phyloP scores from a whole-genome alignment of 805 yeast genomes.

The Pichia manshurica region DNA sequence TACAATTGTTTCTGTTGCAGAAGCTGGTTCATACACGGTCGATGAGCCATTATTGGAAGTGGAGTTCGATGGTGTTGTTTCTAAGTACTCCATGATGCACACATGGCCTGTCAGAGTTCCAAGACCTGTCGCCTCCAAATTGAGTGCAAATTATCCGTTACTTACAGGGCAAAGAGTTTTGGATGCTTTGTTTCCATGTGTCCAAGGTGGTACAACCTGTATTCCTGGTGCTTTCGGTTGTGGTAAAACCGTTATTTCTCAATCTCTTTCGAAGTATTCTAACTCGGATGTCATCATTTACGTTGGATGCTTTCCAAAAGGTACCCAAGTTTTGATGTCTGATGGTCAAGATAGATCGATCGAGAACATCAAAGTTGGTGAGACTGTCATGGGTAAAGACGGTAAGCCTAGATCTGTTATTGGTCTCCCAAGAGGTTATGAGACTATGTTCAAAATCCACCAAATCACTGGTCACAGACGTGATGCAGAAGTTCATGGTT shows the following conservation, averaged over 20 bases:
- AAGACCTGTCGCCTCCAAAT: slow-evolving; percentile 93
- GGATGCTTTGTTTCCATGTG: slow-evolving; percentile 97
- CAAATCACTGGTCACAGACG: slow-evolving; percentile 1
- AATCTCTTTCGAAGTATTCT: slow-evolving; percentile 88
- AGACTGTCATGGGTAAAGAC: slow-evolving; percentile 15
- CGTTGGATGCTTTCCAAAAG: slow-evolving; percentile 57
- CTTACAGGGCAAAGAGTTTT: slow-evolving; percentile 98
- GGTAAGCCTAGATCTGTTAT: slow-evolving; percentile 31
- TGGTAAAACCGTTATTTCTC: slow-evolving; percentile 53
- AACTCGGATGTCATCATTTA: slow-evolving; percentile 95
- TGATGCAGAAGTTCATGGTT: slow-evolving; percentile 9
- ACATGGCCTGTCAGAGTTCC: slow-evolving; percentile 99
- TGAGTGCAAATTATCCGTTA: slow-evolving; percentile 90
- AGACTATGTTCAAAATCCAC: slow-evolving; percentile 36
- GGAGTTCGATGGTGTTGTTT: slow-evolving; percentile 85
- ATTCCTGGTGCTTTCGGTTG: slow-evolving; percentile 99
- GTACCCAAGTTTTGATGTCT: slow-evolving; percentile 36
- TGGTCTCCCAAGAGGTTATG: slow-evolving; percentile 38
- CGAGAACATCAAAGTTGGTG: slow-evolving; percentile 7
- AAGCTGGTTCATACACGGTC: slow-evolving; percentile 83
- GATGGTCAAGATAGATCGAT: slow-evolving; percentile 28
- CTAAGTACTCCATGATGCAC: slow-evolving; percentile 88
- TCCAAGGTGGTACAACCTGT: slow-evolving; percentile 99
- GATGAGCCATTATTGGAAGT: slow-evolving; percentile 89
- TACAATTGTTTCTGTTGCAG: slow-evolving; percentile 85